Evolutionary conservation across 2,329 filamentous ascomycete species (phyloP), one percentile per base, ranked within the genome.

Genomic region (Cytospora piceicola): DNA sequence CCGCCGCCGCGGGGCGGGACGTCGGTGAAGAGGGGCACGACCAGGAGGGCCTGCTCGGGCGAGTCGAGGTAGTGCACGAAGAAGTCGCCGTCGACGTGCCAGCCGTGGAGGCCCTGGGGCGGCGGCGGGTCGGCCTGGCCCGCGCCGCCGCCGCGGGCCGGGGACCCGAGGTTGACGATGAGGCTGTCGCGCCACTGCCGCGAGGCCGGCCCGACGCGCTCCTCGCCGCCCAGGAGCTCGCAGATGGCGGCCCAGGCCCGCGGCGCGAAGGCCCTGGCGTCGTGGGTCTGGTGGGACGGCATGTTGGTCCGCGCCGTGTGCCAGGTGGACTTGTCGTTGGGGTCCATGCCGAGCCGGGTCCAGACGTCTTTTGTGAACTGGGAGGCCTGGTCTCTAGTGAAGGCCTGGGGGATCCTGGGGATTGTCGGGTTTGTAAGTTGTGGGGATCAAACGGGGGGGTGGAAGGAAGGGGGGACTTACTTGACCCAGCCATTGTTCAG

Each of bases 51-150:
- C 74, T 92, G 89, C 77, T 92, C 89, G 0, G 85, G 85, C 24
- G 85, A 88, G 73, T 91, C 89, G 42, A 92, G 83, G 70, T 88
- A 92, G 77, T 91, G 89, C 6, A 89, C 81, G 73, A 91, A 91
- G 75, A 90, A 91, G 70, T 91, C 88, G 11, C 89, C 88, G 75
- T 91, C 88, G 22, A 90, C 86, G 75, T 91, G 89, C 88, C 89
- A 91, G 27, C 79, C 79, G 9, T 79, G 72, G 27, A 90, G 77
- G 0, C 85, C 80, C 59, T 82, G 78, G 0, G 86, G 86, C 42
- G 80, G 78, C 0, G 86, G 86, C 42, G 80, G 75, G 3, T 82
- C 75, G 11, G 81, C 78, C 58, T 79, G 79, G 6, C 83, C 82
- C 67, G n/a, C n/a, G n/a, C n/a, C n/a, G n/a, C n/a, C n/a, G n/a